These are phyloP conservation scores for Euphorbia tirucalli DNA, from an alignment of 345 rosid species.

Conservation along the genomic window DNA sequence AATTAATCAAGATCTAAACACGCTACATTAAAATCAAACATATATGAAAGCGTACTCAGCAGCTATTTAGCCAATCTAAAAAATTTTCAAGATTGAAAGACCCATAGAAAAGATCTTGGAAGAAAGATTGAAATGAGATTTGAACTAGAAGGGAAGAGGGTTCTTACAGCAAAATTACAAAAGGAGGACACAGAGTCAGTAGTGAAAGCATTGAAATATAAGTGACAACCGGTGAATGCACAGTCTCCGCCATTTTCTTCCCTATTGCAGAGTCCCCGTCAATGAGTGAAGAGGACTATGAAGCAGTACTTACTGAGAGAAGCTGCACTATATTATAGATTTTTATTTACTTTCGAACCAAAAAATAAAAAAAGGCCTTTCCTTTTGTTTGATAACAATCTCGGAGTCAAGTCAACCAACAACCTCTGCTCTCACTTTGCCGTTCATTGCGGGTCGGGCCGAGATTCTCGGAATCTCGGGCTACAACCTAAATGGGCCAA, in stretches of 20 bases:
- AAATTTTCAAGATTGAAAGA: background rate
- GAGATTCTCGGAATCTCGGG: background rate
- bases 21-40: background rate
- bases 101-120: background rate
- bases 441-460: background rate
- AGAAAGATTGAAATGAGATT: background rate
- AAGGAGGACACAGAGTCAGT: conserved; percentile 82
- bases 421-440: background rate
- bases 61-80: background rate
- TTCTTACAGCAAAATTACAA: conserved; percentile 87
- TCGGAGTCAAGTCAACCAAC: background rate
- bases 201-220: conserved; percentile 83
- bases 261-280: background rate
- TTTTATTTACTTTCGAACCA: background rate
- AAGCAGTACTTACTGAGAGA: background rate
- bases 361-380: background rate
- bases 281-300: background rate
- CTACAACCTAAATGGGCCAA: background rate
- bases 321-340: background rate
- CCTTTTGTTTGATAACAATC: background rate
- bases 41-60: background rate
- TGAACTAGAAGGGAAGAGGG: background rate
- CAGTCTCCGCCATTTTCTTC: conserved; percentile 44
- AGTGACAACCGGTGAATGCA: conserved; percentile 74
- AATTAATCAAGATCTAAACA: background rate